Evolutionary conservation across 768 basidiomycete species (phyloP), one percentile per base, ranked within the genome.

Genomic region (Aureoboletus auriporus): DNA sequence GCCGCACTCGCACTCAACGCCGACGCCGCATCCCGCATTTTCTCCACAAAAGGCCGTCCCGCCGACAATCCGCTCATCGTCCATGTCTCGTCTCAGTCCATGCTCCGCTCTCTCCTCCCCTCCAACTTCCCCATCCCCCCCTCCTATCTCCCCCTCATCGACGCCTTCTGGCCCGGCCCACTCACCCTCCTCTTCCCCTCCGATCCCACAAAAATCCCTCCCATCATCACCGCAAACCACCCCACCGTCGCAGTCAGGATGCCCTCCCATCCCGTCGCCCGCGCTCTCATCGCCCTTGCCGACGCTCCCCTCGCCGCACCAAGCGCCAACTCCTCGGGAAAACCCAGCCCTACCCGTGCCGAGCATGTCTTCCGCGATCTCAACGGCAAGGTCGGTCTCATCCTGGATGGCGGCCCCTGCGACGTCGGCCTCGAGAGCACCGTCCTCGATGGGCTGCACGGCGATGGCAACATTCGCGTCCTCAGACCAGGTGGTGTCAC

Each of bases 31-130:
- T 62, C 75, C 3, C 77, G 76, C 57, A 93, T 99, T 58, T 99
- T 93, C 68, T 66, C 77, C 14, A 86, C 86, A 43, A 99, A 99
- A 62, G 90, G 93, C 34, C 79, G 96, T 45, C 96, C 96, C 7
- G 71, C 87, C 5, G 96, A 99, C 68, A 99, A 99, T 67, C 96
- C 96, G 2, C 77, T 99, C 46, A 99, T 99, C 74, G 89, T 97
- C 23, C 96, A 99, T 68, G 82, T 99, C 51, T 92, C 92, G 8
- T 93, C 91, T 0, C 68, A 76, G 17, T 58, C 73, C 34, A 98
- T 98, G 96, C 81, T 99, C 13, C 67, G 68, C 11, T 70, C 79
- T 6, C 75, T 96, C 50, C 76, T 96, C 8, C 92, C 93, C 0
- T 64, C 76, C 11, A 66, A 67, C 42, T 93, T 86, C 62, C 59